Evolutionary conservation across 768 basidiomycete genomes (phyloP), one percentile per base, ranked within the genome.

Genomic region (Mycena crocata): DNA sequence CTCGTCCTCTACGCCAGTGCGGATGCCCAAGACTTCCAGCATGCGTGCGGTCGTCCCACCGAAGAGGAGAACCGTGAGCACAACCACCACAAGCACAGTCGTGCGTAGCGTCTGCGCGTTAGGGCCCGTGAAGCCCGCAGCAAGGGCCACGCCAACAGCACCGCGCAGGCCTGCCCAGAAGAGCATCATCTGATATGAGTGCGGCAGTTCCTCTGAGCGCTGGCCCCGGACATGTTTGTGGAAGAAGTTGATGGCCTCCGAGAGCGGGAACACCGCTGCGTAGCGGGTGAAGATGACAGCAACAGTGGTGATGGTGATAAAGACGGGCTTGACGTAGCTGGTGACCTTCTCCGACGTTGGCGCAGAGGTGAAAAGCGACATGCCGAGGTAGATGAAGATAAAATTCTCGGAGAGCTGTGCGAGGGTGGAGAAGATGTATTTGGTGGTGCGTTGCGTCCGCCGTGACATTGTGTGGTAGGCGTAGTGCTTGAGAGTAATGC

Each of bases 391-490:
- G 75, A 99, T 95, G 83, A 99, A 99, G 79, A 99, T 99, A 77
- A 99, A 99, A 77, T 99, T 99, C 81, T 99, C 98, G 30, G 94
- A 94, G 31, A 99, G 88, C 74, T 96, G 93, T 0, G 98, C 95
- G 54, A 98, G 90, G 0, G 93, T 94, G 12, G 91, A 90, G 81
- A 99, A 99, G 64, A 98, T 94, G 84, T 96, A 98, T 79, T 97
- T 96, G 31, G 91, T 94, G 15, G 96, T 92, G 48, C 93, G 88
- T 75, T 99, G 98, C 0, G 98, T 98, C 57, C 94, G 88, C 30
- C 89, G 89, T 13, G 95, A 97, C 98, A 99, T 99, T 56, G 96
- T 99, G 82, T 98, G 98, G 76, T 98, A 99, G n/a, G 97, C 98
- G 75, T 99, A 99, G 76, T 99, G 98, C 80, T 99, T 99, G 72